Base-by-base conservation (phyloP, 2,329 filamentous ascomycete species). In the Lachnellula hyalina region DNA sequence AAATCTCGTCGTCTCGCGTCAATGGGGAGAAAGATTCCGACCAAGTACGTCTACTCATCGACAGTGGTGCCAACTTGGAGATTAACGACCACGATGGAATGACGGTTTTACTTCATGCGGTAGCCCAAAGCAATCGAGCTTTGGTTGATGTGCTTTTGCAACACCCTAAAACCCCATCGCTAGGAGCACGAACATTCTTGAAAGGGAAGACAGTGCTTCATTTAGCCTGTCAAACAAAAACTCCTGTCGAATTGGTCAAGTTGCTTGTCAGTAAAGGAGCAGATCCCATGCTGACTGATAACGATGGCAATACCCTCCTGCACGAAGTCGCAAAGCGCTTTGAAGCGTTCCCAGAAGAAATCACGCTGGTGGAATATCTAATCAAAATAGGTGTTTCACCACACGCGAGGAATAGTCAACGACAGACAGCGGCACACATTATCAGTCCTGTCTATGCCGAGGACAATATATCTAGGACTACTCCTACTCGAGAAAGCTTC, bases 401-500 rank as follows among this genome's bases (percentile, higher is more conserved):
- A 9, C 48, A 51, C 7, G 5, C n/a, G 6, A 40, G 14, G 36
- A 40, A 40, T 40, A 12, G 36, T 17, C 36, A 15, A n/a, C 36
- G n/a, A 40, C 36, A 40, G n/a, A 40, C 36, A 9, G 36, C 36
- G 15, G 14, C 36, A 6, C 36, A 40, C 36, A 40, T 40, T 40
- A 40, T 17, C n/a, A 9, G 36, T 15, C 14, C 36, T 17, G 15
- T 40, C n/a, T 40, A 40, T 40, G 17, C 41, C 51, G 41, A 46
- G 40, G 47, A 41, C 41, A 51, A 23, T 32, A 44, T n/a, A 23
- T 53, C 19, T 36, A 25, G n/a, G 45, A 49, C 34, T 38, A 53
- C 38, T 35, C 70, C 65, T 0, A 61, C 36, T 17, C 36, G 36
- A 40, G 36, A 40, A 40, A 40, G 36, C 36, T 40, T 40, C 36